Percentiles rank a stretch among this genome's conserved stretches.
These are phyloP conservation scores for Usnea hakonensis DNA, from an alignment of 495 filamentous ascomycete species.

Conservation along the genomic window DNA sequence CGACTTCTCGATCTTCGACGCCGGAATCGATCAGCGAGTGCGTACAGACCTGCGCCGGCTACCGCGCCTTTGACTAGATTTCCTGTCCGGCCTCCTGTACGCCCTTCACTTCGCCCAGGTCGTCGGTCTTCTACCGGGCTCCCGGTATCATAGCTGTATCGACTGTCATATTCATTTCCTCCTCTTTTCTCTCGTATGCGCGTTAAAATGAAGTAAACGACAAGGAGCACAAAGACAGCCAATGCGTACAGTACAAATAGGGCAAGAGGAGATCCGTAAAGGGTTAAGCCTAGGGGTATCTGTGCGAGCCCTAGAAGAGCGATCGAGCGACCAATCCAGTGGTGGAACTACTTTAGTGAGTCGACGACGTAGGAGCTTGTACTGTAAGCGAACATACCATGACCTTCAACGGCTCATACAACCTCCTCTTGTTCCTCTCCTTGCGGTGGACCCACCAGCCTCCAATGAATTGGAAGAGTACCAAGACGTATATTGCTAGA, in stretches of 20 bases:
- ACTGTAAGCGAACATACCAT: slow-evolving; percentile 47
- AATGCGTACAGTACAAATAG: slow-evolving; percentile 81
- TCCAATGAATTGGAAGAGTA: slow-evolving; percentile 71
- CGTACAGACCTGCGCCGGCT: slow-evolving; percentile 54
- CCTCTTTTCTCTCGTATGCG: slow-evolving; percentile 50
- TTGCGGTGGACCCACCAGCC: slow-evolving; percentile 62
- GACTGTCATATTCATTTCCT: slow-evolving; percentile 42
- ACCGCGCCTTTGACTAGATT: slow-evolving; percentile 40
- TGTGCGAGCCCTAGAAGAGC: slow-evolving; percentile 78
- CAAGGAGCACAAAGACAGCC: slow-evolving; percentile 56
- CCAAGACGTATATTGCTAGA: slow-evolving; percentile 75
- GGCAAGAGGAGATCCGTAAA: slow-evolving; percentile 81
- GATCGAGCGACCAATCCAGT: slow-evolving; percentile 73
- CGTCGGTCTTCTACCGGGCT: slow-evolving; percentile 30
- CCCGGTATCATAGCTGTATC: slow-evolving; percentile 46
- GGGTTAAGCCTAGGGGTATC: slow-evolving; percentile 78
- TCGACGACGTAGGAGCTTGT: background rate
- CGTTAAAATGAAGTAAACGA: slow-evolving; percentile 65
- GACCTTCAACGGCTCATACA: slow-evolving; percentile 56
- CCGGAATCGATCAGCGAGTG: slow-evolving; percentile 45
- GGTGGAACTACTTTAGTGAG: slow-evolving; percentile 53
- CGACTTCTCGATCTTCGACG: slow-evolving; percentile 28
- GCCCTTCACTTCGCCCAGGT: slow-evolving; percentile 11
- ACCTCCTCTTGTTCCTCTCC: slow-evolving; percentile 51
- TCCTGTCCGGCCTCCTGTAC: slow-evolving; percentile 28